Conservation (phyloP, 2,329 filamentous ascomycete genomes). For the Capronia coronata region DNA sequence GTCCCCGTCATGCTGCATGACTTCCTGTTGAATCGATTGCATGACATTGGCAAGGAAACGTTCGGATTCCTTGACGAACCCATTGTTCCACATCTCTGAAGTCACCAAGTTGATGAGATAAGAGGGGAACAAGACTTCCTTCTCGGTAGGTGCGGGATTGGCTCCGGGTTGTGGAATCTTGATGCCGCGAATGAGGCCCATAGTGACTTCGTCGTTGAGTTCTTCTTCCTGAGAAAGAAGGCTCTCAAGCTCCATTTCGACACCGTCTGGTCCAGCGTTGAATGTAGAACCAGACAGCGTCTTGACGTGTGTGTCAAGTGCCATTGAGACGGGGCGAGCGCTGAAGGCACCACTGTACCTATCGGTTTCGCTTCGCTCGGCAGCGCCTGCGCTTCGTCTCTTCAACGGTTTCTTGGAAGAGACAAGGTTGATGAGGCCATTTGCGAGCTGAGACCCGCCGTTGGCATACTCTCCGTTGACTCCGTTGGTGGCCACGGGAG, state of each 20-base stretch:
- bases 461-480: constrained; percentile 56
- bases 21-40: constrained; percentile 98
- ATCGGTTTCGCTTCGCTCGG: constrained; percentile 73
- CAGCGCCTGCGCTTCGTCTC: constrained; percentile 74
- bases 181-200: constrained; percentile 91
- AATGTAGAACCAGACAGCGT: constrained; percentile 70
- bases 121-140: constrained; percentile 96
- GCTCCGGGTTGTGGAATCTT: constrained; percentile 89
- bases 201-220: constrained; percentile 91
- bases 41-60: constrained; percentile 98
- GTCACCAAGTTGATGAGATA: constrained; percentile 99
- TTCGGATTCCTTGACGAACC: constrained; percentile 98
- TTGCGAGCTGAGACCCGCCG: constrained; percentile 53
- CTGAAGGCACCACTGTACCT: constrained; percentile 90
- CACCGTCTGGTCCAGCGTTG: constrained; percentile 74
- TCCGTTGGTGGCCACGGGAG: constrained; percentile 53
- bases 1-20: constrained; percentile 97
- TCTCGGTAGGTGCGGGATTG: constrained; percentile 86
- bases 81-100: constrained; percentile 99
- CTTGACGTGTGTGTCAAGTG: constrained; percentile 63
- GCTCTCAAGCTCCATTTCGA: constrained; percentile 90
- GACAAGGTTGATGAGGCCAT: constrained; percentile 90
- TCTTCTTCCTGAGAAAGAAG: constrained; percentile 92
- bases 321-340: constrained; percentile 94
- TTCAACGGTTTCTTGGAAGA: constrained; percentile 92